phyloP scores from a whole-genome alignment of 1,284 basidiomycete genomes.

The Sporisorium sorghi region DNA sequence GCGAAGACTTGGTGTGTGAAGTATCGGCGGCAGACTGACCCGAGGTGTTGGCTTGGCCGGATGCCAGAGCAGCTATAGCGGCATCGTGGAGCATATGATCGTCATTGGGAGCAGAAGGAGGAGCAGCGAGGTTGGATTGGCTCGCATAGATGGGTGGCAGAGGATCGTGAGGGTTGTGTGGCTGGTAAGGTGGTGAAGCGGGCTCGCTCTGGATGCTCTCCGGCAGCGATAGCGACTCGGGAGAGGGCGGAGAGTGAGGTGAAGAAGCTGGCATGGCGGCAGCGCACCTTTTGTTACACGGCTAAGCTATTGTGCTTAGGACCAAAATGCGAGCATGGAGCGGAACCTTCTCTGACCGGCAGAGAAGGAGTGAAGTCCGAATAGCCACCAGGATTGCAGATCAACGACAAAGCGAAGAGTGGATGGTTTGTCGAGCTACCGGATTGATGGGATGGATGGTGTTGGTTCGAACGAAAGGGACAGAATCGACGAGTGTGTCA shows the following conservation, averaged over 20 bases:
- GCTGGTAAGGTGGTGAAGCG: slow-evolving; percentile 54
- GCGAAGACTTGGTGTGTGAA: slow-evolving; percentile 10
- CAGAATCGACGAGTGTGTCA: neutral
- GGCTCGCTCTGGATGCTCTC: slow-evolving; percentile 29
- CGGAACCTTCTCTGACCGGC: slow-evolving; percentile 14
- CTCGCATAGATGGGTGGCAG: slow-evolving; percentile 49
- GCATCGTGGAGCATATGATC: slow-evolving; percentile 29
- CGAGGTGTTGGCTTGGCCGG: slow-evolving; percentile 24
- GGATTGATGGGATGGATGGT: neutral
- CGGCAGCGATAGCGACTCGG: slow-evolving; percentile 29
- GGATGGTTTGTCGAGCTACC: neutral
- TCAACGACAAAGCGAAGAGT: neutral
- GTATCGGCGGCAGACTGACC: neutral
- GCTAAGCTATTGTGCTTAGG: neutral
- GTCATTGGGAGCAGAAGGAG: slow-evolving; percentile 10
- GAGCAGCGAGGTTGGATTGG: slow-evolving; percentile 35
- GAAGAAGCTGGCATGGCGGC: slow-evolving; percentile 13
- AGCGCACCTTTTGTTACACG: too few species aligned
- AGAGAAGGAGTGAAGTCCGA: too few species aligned
- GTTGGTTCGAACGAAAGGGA: neutral
- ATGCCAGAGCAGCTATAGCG: slow-evolving; percentile 34
- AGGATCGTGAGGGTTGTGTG: slow-evolving; percentile 24
- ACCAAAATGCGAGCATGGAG: neutral
- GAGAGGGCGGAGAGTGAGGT: slow-evolving; percentile 20
- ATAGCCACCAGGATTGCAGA: neutral